These are phyloP conservation scores for Opeltia flavorubescens DNA, from an alignment of 495 filamentous ascomycete species.

Conservation along the genomic window DNA sequence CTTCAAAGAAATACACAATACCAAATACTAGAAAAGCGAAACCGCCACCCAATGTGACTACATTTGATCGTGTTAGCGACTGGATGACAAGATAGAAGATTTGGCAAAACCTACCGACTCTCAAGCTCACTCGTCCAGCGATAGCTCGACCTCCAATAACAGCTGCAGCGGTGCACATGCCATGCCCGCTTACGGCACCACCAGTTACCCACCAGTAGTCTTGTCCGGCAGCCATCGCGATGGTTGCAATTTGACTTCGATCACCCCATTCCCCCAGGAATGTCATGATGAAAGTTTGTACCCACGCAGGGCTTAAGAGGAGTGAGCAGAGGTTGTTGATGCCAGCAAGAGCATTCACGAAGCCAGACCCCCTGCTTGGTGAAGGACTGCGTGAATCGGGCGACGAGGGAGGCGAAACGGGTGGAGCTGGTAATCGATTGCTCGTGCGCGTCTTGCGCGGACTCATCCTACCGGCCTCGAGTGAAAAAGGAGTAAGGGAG, in stretches of 20 bases:
- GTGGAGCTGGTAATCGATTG: slow-evolving; percentile 37
- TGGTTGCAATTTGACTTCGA: slow-evolving; percentile 93
- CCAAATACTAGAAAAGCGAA: slow-evolving; percentile 82
- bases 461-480: slow-evolving; percentile 34
- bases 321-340: slow-evolving; percentile 78
- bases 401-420: slow-evolving; percentile 36
- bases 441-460: slow-evolving; percentile 31
- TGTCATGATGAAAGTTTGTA: slow-evolving; percentile 98
- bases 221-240: slow-evolving; percentile 96
- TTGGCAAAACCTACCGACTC: slow-evolving; percentile 73
- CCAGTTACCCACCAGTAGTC: slow-evolving; percentile 99
- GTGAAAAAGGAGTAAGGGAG: slow-evolving; percentile 35
- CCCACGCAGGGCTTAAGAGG: slow-evolving; percentile 88
- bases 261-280: slow-evolving; percentile 98
- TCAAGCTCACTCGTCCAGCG: slow-evolving; percentile 85
- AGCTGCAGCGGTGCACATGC: slow-evolving; percentile 79
- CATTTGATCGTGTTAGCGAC: slow-evolving; percentile 14
- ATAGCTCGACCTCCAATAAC: slow-evolving; percentile 87
- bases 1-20: slow-evolving; percentile 78
- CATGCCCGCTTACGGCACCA: slow-evolving; percentile 77
- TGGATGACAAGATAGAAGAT: not conserved
- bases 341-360: slow-evolving; percentile 37
- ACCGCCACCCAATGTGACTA: slow-evolving; percentile 93
- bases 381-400: slow-evolving; percentile 41
- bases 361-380: slow-evolving; percentile 25